Percentiles rank a stretch among this genome's conserved stretches.
phyloP scores from a whole-genome alignment of 495 filamentous ascomycete species.

The Viridothelium virens region DNA sequence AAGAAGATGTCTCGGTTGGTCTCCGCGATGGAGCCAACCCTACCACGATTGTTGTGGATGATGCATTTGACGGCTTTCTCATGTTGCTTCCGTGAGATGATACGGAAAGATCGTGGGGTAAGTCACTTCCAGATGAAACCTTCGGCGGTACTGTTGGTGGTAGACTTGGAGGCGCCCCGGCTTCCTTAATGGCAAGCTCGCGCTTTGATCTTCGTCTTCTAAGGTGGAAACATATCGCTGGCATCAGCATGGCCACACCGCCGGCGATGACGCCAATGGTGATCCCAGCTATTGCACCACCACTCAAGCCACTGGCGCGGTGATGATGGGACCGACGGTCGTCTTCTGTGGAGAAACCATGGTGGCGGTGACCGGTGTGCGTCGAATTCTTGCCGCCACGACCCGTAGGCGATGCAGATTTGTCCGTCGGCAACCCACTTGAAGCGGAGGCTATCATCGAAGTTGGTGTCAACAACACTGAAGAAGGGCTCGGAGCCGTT shows the following conservation, averaged over 20 bases:
- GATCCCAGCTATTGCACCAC: background rate
- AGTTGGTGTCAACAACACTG: background rate
- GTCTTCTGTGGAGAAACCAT: background rate
- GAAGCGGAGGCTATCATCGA: background rate
- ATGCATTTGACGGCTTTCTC: background rate
- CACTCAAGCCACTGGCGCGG: background rate
- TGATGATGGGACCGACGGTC: background rate
- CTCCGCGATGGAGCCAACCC: constrained; percentile 1
- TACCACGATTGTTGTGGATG: background rate
- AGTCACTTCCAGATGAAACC: background rate
- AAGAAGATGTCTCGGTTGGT: background rate
- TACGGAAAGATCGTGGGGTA: background rate
- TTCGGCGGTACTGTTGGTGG: background rate
- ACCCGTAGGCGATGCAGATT: too few species aligned
- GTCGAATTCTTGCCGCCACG: background rate
- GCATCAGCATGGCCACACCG: background rate
- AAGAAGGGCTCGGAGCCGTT: background rate
- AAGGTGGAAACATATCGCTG: background rate
- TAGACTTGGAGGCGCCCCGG: background rate
- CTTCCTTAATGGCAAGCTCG: background rate
- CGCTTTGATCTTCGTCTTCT: background rate
- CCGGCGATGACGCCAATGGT: background rate
- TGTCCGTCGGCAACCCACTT: too few species aligned
- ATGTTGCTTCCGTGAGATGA: background rate
- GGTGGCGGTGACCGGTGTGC: too few species aligned